Percentiles rank a stretch among this genome's conserved stretches.
These are phyloP conservation scores for Pseudogymnoascus pannorum DNA, from an alignment of 2,329 filamentous ascomycete genomes.

Conservation along the genomic window DNA sequence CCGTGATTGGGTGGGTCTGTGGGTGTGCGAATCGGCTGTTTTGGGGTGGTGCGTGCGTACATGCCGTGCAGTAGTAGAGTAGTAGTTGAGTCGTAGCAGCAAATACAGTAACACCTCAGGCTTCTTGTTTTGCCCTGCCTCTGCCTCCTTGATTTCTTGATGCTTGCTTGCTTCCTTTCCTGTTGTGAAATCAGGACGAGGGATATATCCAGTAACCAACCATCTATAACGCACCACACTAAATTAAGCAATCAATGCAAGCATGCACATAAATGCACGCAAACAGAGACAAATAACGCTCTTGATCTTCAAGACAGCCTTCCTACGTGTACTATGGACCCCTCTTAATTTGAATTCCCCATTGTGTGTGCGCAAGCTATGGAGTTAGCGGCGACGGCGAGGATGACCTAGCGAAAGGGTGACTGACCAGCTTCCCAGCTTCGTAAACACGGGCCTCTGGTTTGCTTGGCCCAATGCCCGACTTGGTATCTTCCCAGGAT, in stretches of 20 bases:
- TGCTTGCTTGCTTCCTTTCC: not conserved
- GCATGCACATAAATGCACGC: not conserved
- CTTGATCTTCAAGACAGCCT: too few relatives aligned
- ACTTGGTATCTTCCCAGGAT: not conserved
- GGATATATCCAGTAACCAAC: not conserved
- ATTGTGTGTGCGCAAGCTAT: not conserved
- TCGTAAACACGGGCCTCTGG: not conserved
- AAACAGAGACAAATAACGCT: not conserved
- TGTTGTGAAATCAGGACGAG: not conserved
- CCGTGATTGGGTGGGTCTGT: not conserved
- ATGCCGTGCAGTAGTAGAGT: conserved; percentile 1
- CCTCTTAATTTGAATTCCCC: not conserved
- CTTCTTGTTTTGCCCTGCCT: not conserved
- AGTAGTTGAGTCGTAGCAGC: not conserved
- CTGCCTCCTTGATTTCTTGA: too few relatives aligned
- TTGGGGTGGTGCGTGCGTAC: not conserved
- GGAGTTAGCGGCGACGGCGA: not conserved
- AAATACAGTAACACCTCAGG: not conserved
- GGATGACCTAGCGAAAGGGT: too few relatives aligned
- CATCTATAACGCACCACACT: too few relatives aligned
- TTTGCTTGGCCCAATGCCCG: not conserved
- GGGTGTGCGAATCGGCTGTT: not conserved
- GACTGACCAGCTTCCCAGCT: too few relatives aligned
- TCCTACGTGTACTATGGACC: too few relatives aligned
- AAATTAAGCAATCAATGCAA: too few relatives aligned